Evolutionary conservation across 2,329 filamentous ascomycete genomes (phyloP).

Genomic region (Pestalotiopsis sp.): DNA sequence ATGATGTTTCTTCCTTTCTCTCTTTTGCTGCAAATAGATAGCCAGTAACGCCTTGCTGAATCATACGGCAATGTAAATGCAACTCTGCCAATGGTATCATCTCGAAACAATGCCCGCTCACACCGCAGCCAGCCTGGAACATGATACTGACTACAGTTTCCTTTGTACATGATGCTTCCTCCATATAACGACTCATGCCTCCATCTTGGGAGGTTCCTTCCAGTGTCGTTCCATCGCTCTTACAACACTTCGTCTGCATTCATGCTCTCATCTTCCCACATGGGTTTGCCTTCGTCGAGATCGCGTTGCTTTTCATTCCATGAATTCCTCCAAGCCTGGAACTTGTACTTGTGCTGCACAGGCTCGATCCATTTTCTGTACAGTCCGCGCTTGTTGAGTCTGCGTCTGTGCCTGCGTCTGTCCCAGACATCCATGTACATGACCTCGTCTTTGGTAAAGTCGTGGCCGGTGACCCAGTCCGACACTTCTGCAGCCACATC

Average conservation of each 20-base stretch:
- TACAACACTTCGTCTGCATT: slow-evolving; percentile 30
- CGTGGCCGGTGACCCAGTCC: slow-evolving; percentile 47
- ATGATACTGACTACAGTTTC: neutral
- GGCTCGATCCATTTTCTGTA: slow-evolving; percentile 37
- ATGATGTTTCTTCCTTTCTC: neutral
- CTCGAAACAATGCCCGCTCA: neutral
- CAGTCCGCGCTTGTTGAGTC: slow-evolving; percentile 51
- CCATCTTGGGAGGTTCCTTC: neutral
- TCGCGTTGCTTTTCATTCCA: slow-evolving; percentile 43
- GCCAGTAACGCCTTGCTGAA: slow-evolving; percentile 7
- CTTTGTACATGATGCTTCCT: neutral
- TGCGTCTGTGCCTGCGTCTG: slow-evolving; percentile 51
- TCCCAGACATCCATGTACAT: slow-evolving; percentile 47
- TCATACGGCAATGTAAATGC: neutral
- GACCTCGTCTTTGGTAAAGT: slow-evolving; percentile 47
- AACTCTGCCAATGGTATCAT: slow-evolving; percentile 1
- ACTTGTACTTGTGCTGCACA: slow-evolving; percentile 43
- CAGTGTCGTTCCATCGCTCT: neutral
- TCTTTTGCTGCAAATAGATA: neutral
- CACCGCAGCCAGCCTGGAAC: neutral
- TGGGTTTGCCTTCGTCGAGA: slow-evolving; percentile 41
- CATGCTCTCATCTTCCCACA: slow-evolving; percentile 37
- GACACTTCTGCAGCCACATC: slow-evolving; percentile 51
- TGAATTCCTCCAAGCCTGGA: slow-evolving; percentile 47
- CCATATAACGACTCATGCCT: neutral